A percentile compares a stretch with the other conserved stretches of the same genome.
These are phyloP conservation scores for Paraconiothyrium brasiliense DNA, from an alignment of 2,329 filamentous ascomycete species.

Conservation along the genomic window DNA sequence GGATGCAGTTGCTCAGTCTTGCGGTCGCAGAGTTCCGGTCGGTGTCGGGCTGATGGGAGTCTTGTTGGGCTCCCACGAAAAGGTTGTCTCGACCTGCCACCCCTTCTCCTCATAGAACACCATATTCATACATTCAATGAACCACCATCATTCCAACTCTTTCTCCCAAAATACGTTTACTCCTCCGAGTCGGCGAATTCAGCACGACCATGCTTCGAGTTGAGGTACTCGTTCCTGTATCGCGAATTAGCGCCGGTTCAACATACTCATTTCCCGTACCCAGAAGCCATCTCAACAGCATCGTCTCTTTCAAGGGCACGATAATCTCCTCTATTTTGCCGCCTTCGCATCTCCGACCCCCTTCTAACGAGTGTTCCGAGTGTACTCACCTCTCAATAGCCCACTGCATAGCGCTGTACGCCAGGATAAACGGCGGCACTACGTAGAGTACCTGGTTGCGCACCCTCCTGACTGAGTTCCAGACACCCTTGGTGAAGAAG, in stretches of 20 bases:
- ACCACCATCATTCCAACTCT: constrained; percentile 1
- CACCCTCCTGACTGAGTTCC: constrained; percentile 93
- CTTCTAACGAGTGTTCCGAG: too few species aligned
- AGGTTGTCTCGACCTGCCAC: background rate
- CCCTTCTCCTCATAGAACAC: background rate
- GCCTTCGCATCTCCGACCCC: background rate
- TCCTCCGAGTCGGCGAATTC: constrained; percentile 58
- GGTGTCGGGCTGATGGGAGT: background rate
- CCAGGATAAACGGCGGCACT: constrained; percentile 78
- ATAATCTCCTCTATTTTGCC: background rate
- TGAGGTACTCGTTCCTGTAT: constrained; percentile 78
- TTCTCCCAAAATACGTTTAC: background rate
- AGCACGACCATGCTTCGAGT: constrained; percentile 77
- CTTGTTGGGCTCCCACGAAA: background rate
- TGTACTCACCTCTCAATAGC: constrained; percentile 81
- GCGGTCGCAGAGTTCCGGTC: constrained; percentile 2
- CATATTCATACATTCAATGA: constrained; percentile 18
- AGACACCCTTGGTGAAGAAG: constrained; percentile 80
- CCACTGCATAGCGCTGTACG: constrained; percentile 89
- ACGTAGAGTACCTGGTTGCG: constrained; percentile 89
- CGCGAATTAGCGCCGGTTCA: constrained; percentile 14
- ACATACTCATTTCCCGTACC: background rate
- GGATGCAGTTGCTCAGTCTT: constrained; percentile 10
- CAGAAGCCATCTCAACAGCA: background rate
- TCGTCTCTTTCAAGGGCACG: background rate